These are phyloP conservation scores for Dothistroma pini DNA, from an alignment of 2,329 filamentous ascomycete genomes.

Conservation along the genomic window DNA sequence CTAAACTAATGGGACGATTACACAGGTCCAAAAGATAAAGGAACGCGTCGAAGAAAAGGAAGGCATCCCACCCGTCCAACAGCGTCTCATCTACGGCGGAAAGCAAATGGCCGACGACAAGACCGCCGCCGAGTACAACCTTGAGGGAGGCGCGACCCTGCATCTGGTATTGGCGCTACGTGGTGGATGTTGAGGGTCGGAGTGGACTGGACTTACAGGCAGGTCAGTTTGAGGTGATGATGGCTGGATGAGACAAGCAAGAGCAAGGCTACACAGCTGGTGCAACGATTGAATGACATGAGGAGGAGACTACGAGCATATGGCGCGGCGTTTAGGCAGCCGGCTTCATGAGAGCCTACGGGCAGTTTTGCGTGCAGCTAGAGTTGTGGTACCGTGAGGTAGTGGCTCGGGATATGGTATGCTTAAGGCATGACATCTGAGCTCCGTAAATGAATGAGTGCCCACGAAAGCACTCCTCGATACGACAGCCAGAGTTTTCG, in stretches of 20 bases:
- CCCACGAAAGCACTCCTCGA: background rate
- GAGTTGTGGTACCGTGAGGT: background rate
- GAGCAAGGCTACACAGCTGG: background rate
- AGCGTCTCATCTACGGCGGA: constrained; percentile 91
- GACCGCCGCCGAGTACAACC: constrained; percentile 82
- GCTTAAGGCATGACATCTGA: background rate
- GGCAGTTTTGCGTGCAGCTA: background rate
- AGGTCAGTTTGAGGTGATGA: background rate
- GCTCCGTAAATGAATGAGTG: background rate
- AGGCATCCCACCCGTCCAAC: constrained; percentile 94
- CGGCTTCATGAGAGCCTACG: background rate
- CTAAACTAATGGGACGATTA: background rate
- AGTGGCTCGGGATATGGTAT: background rate
- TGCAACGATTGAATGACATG: background rate
- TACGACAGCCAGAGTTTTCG: background rate
- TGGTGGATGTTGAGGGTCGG: constrained; percentile 55
- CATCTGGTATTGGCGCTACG: constrained; percentile 93
- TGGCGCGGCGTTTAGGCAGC: constrained; percentile 4
- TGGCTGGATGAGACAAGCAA: background rate
- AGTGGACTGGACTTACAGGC: background rate
- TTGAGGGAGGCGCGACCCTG: constrained; percentile 87
- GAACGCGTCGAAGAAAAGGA: constrained; percentile 99
- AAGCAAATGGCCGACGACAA: constrained; percentile 99
- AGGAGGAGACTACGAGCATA: constrained; percentile 4
- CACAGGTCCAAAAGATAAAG: constrained; percentile 89